phyloP scores from a whole-genome alignment of 2,329 filamentous ascomycete species.

The Pyrenochaeta sp. region DNA sequence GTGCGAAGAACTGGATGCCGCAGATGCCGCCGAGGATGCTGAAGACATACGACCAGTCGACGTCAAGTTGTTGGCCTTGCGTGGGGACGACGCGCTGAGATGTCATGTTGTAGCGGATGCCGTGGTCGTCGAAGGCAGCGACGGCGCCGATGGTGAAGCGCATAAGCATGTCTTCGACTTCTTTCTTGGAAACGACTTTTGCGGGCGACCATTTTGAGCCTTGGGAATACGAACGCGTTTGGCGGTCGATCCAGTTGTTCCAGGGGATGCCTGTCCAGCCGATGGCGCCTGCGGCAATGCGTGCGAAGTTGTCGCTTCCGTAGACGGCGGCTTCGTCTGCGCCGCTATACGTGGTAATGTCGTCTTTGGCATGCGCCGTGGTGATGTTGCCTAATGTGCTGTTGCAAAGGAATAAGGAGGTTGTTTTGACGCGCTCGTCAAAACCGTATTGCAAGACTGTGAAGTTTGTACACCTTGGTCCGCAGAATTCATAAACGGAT shows the following conservation, averaged over 20 bases:
- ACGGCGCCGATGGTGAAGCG: conserved; percentile 43
- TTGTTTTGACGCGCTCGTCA: conserved; percentile 6
- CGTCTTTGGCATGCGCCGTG: conserved; percentile 15
- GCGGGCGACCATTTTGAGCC: conserved; percentile 39
- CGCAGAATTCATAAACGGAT: conserved; percentile 25
- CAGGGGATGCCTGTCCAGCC: conserved; percentile 40
- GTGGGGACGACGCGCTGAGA: conserved; percentile 13
- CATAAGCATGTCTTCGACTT: conserved; percentile 35
- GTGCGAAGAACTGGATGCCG: conserved; percentile 34
- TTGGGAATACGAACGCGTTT: conserved; percentile 30
- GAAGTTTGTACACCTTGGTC: conserved; percentile 45
- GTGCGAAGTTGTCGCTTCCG: conserved; percentile 38
- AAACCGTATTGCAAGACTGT: conserved; percentile 37
- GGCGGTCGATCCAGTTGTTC: conserved; percentile 17
- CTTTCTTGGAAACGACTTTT: background rate
- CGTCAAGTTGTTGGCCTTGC: conserved; percentile 39
- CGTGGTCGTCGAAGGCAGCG: conserved; percentile 46
- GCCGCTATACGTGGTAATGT: conserved; percentile 25
- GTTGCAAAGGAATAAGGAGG: conserved; percentile 42
- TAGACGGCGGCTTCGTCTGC: conserved; percentile 31
- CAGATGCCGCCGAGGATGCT: conserved; percentile 33
- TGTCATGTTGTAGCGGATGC: conserved; percentile 30
- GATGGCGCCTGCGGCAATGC: conserved; percentile 42
- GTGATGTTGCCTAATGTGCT: conserved; percentile 27
- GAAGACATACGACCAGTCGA: conserved; percentile 39